A percentile compares a stretch with the other conserved stretches of the same genome.
Conservation (phyloP, 2,329 filamentous ascomycete genomes). For the Trichophyton simii region DNA sequence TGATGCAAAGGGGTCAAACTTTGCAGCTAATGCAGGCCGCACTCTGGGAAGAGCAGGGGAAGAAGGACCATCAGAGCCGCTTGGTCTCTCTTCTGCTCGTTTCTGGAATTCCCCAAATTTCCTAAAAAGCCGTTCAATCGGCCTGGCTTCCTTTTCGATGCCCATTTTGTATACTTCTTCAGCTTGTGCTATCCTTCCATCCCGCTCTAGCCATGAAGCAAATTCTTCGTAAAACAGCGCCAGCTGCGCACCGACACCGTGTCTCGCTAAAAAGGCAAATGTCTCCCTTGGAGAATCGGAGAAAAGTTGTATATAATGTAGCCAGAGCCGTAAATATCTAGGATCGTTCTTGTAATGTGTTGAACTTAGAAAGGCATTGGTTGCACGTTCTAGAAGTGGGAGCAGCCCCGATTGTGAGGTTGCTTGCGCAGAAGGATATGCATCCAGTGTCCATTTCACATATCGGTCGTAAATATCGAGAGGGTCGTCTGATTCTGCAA, state of each 20-base stretch:
- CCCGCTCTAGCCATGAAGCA: constrained; percentile 78
- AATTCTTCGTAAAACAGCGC: constrained; percentile 97
- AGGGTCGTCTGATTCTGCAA: constrained; percentile 84
- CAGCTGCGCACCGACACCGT: constrained; percentile 72
- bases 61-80: constrained; percentile 52
- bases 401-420: constrained; percentile 84
- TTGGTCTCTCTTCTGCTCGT: constrained; percentile 55
- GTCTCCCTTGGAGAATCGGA: constrained; percentile 86
- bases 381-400: constrained; percentile 79
- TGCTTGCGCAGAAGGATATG: constrained; percentile 87
- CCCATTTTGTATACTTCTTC: constrained; percentile 89
- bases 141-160: constrained; percentile 75
- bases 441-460: constrained; percentile 89
- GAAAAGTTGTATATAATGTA: constrained; percentile 87
- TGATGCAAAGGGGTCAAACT: constrained; percentile 65
- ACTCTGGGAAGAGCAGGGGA: constrained; percentile 79
- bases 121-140: constrained; percentile 64
- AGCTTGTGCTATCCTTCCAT: constrained; percentile 74
- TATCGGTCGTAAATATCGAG: constrained; percentile 94
- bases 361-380: constrained; percentile 74
- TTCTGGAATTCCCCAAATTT: constrained; percentile 90
- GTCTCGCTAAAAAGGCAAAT: constrained; percentile 79
- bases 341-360: constrained; percentile 90
- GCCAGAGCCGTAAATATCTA: constrained; percentile 83
- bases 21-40: constrained; percentile 70